Base-by-base conservation (phyloP, 148 eudicot genomes). In the Agrostemma githago region DNA sequence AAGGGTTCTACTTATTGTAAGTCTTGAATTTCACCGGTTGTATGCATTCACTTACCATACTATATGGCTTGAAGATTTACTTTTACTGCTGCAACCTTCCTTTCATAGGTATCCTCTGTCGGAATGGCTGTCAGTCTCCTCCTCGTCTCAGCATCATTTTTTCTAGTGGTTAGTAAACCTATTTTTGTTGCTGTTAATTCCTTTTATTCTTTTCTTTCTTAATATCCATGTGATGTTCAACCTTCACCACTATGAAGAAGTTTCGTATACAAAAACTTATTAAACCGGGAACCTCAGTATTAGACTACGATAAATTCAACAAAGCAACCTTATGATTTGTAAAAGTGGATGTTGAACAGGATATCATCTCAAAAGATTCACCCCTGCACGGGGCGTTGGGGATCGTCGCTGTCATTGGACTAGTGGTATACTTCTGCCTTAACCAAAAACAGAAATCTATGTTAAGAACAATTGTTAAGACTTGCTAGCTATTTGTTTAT, bases 121-220 rank as follows among this genome's bases (percentile, higher is more conserved):
- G 76, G 87, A 73, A 87, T 88, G 91, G 79, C 88, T 57, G 77
- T 51, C 48, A 90, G 96, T 81, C 83, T 81, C 77, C 58, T 88
- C 62, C 79, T 94, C 17, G 95, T 87, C 57, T 80, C 98, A 46
- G 73, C 74, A 41, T 80, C 92, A 76, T 91, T 94, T 80, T 91
- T 70, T 70, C 76, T 91, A 26, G 79, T 87, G 97, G 98, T 87
- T 56, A 68, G 84, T 70, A 8, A 66, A 70, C 43, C 61, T 43
- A 41, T 20, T 34, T 39, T 11, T 38, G 65, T 38, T n/a, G 7
- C 38, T 0, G 4, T 61, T 26, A 44, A 9, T 11, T 3, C 71
- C 42, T 42, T 20, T 38, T 10, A 43, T 3, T 43, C 9, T 16
- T 62, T 41, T 44, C 34, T 26, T 26, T 26, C 34, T 26, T 26